Conservation (phyloP, 2,329 filamentous ascomycete genomes). For the Claviceps arundinis region DNA sequence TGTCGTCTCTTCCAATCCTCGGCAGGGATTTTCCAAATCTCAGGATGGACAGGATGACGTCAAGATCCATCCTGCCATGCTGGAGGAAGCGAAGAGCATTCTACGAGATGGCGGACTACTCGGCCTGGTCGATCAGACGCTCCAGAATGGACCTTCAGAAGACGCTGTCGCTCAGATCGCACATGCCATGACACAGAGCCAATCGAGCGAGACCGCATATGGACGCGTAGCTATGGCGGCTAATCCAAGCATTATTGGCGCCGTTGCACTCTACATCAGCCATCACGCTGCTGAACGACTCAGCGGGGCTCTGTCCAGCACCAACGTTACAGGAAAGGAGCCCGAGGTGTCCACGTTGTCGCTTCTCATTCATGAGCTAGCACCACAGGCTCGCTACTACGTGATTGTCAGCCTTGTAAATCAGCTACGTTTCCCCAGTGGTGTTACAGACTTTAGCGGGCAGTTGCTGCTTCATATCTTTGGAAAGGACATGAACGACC, state of each 20-base stretch:
- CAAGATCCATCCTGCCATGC: slow-evolving; percentile 50
- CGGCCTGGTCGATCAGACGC: slow-evolving; percentile 44
- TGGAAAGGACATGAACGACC: slow-evolving; percentile 56
- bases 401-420: slow-evolving; percentile 76
- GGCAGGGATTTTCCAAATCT: slow-evolving; percentile 49
- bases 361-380: slow-evolving; percentile 61
- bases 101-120: slow-evolving; percentile 42
- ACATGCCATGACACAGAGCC: slow-evolving; percentile 52
- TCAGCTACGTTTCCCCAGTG: slow-evolving; percentile 81
- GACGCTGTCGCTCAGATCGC: slow-evolving; percentile 66
- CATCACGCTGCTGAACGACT: slow-evolving; percentile 53
- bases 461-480: slow-evolving; percentile 77
- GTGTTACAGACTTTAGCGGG: slow-evolving; percentile 86
- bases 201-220: slow-evolving; percentile 46
- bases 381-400: slow-evolving; percentile 70
- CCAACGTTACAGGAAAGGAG: slow-evolving; percentile 29
- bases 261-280: slow-evolving; percentile 72
- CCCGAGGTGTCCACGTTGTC: slow-evolving; percentile 59
- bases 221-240: slow-evolving; percentile 55
- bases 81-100: slow-evolving; percentile 46
- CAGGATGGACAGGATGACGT: slow-evolving; percentile 62
- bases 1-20: slow-evolving; percentile 70
- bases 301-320: slow-evolving; percentile 43
- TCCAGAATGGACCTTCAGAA: slow-evolving; percentile 50
- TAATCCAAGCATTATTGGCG: slow-evolving; percentile 61